Evolutionary conservation across 148 eudicot genomes (phyloP), one percentile per base, ranked within the genome.

Genomic region (Selenicereus undatus): DNA sequence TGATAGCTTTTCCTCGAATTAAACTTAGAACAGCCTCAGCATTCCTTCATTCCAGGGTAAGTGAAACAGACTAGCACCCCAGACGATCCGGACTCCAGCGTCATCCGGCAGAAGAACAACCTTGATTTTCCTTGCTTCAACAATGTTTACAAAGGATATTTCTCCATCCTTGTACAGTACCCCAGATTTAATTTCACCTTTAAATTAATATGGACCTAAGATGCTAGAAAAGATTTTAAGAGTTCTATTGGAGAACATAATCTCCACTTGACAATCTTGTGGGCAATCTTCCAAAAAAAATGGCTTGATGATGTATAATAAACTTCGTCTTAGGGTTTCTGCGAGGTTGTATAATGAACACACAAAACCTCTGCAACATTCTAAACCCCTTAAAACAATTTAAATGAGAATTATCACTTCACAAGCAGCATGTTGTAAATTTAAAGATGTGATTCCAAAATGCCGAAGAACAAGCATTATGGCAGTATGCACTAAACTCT

Each of bases 61-160:
- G 27, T 62, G 68, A n/a, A n/a, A 62, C 27, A n/a, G 27, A 27
- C 16, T 26, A 26, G 71, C 71, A 8, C 17, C 29, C 4, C 22
- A 4, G 26, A 5, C 22, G 66, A 26, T 60, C 66, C 66, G 22
- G 66, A 60, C 66, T 60, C 76, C 29, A 76, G 6, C 70, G 56
- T 30, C 64, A 66, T 70, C 80, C 20, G 3, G 71, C 6, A 18
- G 66, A 30, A 30, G 50, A 72, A 58, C 65, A 72, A 3, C 71
- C 80, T 48, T 24, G 66, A 74, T 56, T 71, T 65, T 74, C 84
- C 79, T 78, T 64, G 71, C 18, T 30, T 54, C 39, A 68, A 11
- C 73, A 29, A 81, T 22, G 18, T 74, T 69, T 35, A 11, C 39
- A 30, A 60, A 81, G 69, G 81, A 71, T 62, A 73, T 77, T 72